Percentiles rank a stretch among this genome's conserved stretches.
Conservation (phyloP, 352 stramenopile genomes). For the Pseudoperonospora humuli region DNA sequence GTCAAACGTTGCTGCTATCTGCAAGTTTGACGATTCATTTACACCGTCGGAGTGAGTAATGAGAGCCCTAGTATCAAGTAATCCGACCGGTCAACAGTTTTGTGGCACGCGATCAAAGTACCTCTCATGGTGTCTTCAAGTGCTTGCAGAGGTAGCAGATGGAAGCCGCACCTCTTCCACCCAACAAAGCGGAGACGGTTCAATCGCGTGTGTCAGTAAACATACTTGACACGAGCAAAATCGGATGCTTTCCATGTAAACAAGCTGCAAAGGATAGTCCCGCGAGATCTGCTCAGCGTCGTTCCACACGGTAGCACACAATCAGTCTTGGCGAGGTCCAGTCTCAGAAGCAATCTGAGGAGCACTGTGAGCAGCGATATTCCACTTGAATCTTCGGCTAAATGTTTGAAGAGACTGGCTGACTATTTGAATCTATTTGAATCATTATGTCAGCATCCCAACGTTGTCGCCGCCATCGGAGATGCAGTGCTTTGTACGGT, state of each 20-base stretch:
- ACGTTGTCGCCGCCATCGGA: not conserved
- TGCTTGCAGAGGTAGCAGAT: constrained; percentile 18
- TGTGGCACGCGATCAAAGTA: not conserved
- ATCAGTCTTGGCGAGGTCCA: not conserved
- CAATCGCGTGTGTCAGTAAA: not conserved
- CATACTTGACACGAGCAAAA: constrained; percentile 10
- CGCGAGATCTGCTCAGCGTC: not conserved
- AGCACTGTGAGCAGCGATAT: not conserved
- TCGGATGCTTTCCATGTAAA: constrained; percentile 2
- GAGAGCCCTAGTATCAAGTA: constrained; percentile 7
- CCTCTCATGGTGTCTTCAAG: constrained; percentile 8
- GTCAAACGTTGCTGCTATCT: constrained; percentile 4
- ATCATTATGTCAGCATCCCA: not conserved
- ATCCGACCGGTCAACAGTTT: not conserved
- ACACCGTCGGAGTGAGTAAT: constrained; percentile 4
- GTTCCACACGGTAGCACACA: not conserved
- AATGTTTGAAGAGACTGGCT: too few species aligned
- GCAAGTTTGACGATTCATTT: constrained; percentile 5
- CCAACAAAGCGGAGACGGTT: constrained; percentile 16
- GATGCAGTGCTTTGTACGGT: constrained; percentile 11
- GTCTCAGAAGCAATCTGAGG: too few species aligned
- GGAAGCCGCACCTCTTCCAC: constrained; percentile 2
- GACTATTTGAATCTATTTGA: too few species aligned
- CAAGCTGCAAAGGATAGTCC: constrained; percentile 13
- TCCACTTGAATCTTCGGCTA: too few species aligned